Evolutionary conservation across 805 yeast species (phyloP), one percentile per base, ranked within the genome.

Genomic region (Metschnikowia shivogae): DNA sequence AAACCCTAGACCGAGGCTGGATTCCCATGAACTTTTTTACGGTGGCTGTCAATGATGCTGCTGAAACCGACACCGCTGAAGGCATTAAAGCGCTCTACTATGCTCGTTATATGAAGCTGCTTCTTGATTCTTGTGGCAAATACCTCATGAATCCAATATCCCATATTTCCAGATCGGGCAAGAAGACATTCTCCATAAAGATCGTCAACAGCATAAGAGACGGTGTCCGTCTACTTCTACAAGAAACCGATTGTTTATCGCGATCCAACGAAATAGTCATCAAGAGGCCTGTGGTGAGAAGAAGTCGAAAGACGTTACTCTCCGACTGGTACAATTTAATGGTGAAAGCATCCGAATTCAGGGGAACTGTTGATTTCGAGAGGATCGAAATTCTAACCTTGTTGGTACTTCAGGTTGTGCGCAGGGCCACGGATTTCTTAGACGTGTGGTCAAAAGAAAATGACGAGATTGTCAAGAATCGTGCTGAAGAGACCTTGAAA

Each of bases 11-110:
- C 54, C 67, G 89, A 50, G 95, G 95, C 13, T 86, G 95, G 95
- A 87, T 86, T 13, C 95, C 95, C 3, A 82, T 86, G 75, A 86
- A 86, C 58, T 86, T 84, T 64, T 86, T 86, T 56, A 66, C 81
- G 5, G 72, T 67, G 40, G 73, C 72, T 1, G 66, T 80, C 4
- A 46, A 48, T 10, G 58, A 56, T 10, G 59, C 54, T 3, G 49
- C 54, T 5, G 56, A 56, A 17, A 63, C 61, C 9, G 59, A 62
- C 9, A 43, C 46, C 12, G 48, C 48, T 13, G 56, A 53, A 40
- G 70, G 77, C 46, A 36, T 39, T 12, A 11, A 32, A 24, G 40
- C 48, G 4, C 28, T 48, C 12, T 49, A 54, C 13, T 54, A 54
- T 28, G 38, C 53, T 11, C 59, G 59, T n/a, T 84, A 85, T 24